A percentile compares a stretch with the other conserved stretches of the same genome.
Evolutionary conservation across 306 rosid genomes (phyloP).

Genomic region (Echinosophora koreensis): DNA sequence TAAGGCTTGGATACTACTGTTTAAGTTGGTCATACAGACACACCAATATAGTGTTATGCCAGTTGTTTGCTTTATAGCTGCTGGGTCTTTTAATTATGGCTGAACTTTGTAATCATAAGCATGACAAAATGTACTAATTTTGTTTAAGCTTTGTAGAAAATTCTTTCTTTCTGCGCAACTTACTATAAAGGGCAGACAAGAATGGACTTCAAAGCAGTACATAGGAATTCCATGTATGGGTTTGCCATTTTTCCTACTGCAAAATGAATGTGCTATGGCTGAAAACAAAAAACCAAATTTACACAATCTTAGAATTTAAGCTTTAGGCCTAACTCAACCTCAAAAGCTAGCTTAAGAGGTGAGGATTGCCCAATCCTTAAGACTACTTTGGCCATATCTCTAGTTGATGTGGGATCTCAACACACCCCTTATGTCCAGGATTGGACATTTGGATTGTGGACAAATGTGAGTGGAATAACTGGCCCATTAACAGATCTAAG

Average conservation of each 20-base stretch:
- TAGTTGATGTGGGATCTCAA: too few relatives aligned
- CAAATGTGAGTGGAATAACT: too few relatives aligned
- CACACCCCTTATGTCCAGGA: too few relatives aligned
- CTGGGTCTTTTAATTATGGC: conserved; percentile 37
- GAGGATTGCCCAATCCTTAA: too few relatives aligned
- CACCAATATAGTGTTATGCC: neutral
- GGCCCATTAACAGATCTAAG: too few relatives aligned
- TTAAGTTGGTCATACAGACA: conserved; percentile 38
- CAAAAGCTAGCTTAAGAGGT: too few relatives aligned
- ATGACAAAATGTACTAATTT: conserved; percentile 11
- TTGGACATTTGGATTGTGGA: too few relatives aligned
- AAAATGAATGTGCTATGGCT: conserved; percentile 1
- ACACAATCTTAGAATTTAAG: neutral
- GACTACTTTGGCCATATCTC: too few relatives aligned
- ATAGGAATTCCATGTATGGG: conserved; percentile 22
- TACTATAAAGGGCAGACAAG: neutral
- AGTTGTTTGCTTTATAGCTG: conserved; percentile 35
- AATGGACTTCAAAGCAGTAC: conserved; percentile 24
- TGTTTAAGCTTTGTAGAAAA: conserved; percentile 4
- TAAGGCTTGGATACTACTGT: conserved; percentile 7
- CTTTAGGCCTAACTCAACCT: too few relatives aligned
- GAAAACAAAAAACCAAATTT: conserved; percentile 4
- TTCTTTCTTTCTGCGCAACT: conserved; percentile 15
- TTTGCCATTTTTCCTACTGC: conserved; percentile 18
- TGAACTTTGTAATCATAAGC: conserved; percentile 32